Percentiles rank a stretch among this genome's conserved stretches.
phyloP scores from a whole-genome alignment of 2,329 filamentous ascomycete species.

The Phialocephala sp. region DNA sequence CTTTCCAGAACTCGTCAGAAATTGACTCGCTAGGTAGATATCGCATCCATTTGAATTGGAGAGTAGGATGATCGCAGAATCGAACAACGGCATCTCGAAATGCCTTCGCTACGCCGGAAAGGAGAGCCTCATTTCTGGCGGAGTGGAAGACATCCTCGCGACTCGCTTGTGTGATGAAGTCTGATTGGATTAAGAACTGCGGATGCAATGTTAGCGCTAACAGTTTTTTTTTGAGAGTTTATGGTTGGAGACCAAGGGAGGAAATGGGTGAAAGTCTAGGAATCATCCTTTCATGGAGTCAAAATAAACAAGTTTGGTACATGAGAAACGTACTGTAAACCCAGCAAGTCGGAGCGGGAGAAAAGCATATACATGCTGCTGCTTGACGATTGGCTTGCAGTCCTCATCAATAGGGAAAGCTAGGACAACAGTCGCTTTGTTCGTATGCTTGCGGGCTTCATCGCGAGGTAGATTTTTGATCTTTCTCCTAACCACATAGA shows the following conservation, averaged over 20 bases:
- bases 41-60: slow-evolving; percentile 28
- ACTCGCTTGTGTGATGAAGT: slow-evolving; percentile 32
- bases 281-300: too few species aligned
- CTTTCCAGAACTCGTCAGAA: slow-evolving; percentile 15
- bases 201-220: neutral
- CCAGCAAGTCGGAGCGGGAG: slow-evolving; percentile 31
- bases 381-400: slow-evolving; percentile 14
- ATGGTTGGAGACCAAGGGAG: too few species aligned
- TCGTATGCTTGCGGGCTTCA: slow-evolving; percentile 6
- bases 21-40: slow-evolving; percentile 20
- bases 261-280: too few species aligned
- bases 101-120: slow-evolving; percentile 11
- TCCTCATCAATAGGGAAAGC: slow-evolving; percentile 33
- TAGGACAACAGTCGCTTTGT: slow-evolving; percentile 26
- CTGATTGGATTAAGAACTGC: slow-evolving; percentile 31
- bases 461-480: slow-evolving; percentile 6
- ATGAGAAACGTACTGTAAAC: slow-evolving; percentile 28
- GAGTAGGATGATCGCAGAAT: slow-evolving; percentile 18
- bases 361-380: slow-evolving; percentile 32
- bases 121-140: slow-evolving; percentile 25
- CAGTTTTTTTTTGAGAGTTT: too few species aligned
- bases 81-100: slow-evolving; percentile 26
- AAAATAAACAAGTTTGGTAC: neutral
- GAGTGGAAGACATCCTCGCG: slow-evolving; percentile 29
- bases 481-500: neutral